Evolutionary conservation across 768 basidiomycete species (phyloP), one percentile per base, ranked within the genome.

Genomic region (Lactarius akahatsu): DNA sequence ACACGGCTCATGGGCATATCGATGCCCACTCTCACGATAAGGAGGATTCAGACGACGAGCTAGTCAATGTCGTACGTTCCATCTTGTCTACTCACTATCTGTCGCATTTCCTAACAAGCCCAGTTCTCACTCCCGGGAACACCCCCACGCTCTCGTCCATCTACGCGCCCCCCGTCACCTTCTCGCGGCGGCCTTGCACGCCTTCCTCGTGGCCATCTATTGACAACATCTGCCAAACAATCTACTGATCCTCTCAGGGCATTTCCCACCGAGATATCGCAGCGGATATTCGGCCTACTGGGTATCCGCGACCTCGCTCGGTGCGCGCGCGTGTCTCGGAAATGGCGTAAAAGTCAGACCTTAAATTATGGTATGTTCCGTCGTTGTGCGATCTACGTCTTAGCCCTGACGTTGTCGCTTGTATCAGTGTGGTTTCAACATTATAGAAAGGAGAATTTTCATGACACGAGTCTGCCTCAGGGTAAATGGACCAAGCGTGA

Each of bases 401-500:
- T 23, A 23, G 32, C 41, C 60, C 47, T 66, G 30, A 57, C 64
- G 20, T 23, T 26, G n/a, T 50, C 28, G 32, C 20, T 26, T 28
- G 30, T 18, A 61, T 65, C 70, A 97, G 95, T 96, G 11, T 97
- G 95, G 95, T 97, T 96, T 79, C 90, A 92, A 70, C 89, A 91
- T 70, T 94, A 93, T 75, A 81, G 95, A 62, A 91, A 89, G 70
- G 91, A 94, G 68, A 87, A 90, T 71, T 92, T 97, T 70, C 88
- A 92, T 54, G 90, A 93, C 68, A 86, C 88, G 36, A 87, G 84
- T 65, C 75, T 92, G 58, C 89, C 90, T 4, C 83, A 87, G 11
- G 91, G 89, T 41, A 94, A 94, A 76, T 97, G 94, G 94, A 91
- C 93, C 10, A 91, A 91, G 73, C 82, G 89, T 63, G 94, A 97